phyloP scores from a whole-genome alignment of 352 stramenopile genomes.

The Globisporangium solare region DNA sequence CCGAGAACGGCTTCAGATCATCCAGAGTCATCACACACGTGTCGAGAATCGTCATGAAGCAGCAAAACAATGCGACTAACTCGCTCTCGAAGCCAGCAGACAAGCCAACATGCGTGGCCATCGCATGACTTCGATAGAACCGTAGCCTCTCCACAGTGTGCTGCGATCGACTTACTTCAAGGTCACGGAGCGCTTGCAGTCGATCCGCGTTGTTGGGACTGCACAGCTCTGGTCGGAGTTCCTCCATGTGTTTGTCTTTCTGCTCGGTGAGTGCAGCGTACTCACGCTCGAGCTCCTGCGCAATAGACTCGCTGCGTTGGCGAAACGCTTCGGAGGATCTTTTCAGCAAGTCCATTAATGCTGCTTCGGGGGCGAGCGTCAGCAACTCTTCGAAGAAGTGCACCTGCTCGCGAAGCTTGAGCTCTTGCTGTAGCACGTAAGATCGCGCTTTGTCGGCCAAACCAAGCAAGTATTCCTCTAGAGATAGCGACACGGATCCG shows the following conservation, averaged over 20 bases:
- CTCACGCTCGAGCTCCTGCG: conserved; percentile 24
- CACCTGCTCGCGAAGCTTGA: conserved; percentile 55
- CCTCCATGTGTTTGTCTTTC: conserved; percentile 42
- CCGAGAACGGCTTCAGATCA: conserved; percentile 44
- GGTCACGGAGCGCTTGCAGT: conserved; percentile 47
- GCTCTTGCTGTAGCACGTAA: conserved; percentile 53
- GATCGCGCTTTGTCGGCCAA: conserved; percentile 54
- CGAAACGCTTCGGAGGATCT: conserved; percentile 22
- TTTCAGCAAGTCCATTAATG: conserved; percentile 32
- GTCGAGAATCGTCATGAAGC: conserved; percentile 48
- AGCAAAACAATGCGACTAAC: conserved; percentile 37
- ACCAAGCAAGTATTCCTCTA: conserved; percentile 68
- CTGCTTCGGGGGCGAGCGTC: conserved; percentile 37
- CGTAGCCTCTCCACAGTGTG: conserved; percentile 26
- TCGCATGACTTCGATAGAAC: conserved; percentile 23
- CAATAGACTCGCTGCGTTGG: conserved; percentile 11
- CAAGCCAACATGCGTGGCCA: conserved; percentile 23
- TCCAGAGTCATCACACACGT: conserved; percentile 54
- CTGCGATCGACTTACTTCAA: conserved; percentile 39
- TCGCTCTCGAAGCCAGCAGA: conserved; percentile 46
- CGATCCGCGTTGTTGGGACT: conserved; percentile 58
- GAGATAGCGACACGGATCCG: conserved; percentile 52
- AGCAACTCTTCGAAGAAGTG: conserved; percentile 55
- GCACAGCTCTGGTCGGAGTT: conserved; percentile 69
- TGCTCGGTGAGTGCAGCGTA: conserved; percentile 35